Conservation (phyloP, 495 filamentous ascomycete genomes). For the Echria macrotheca region DNA sequence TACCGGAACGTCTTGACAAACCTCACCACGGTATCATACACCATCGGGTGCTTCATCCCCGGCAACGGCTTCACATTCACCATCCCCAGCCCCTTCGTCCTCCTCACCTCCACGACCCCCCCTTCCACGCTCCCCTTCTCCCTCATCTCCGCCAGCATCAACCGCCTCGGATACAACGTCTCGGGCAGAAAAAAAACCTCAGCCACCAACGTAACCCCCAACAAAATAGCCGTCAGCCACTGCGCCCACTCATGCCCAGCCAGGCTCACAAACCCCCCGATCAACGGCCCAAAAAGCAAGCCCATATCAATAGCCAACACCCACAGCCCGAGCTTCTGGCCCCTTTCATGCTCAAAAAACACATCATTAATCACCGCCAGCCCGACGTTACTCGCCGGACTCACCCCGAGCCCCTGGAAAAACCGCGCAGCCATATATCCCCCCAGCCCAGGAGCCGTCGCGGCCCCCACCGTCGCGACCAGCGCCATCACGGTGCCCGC, state of each 20-base stretch:
- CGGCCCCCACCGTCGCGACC: constrained; percentile 48
- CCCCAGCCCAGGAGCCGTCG: constrained; percentile 38
- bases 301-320: constrained; percentile 55
- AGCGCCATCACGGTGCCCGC: constrained; percentile 50
- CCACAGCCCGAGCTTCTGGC: constrained; percentile 59
- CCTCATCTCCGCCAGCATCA: constrained; percentile 40
- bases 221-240: constrained; percentile 55
- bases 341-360: constrained; percentile 58
- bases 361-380: constrained; percentile 54
- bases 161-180: constrained; percentile 53
- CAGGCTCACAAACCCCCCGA: constrained; percentile 53
- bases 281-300: constrained; percentile 49
- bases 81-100: constrained; percentile 48
- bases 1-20: constrained; percentile 47
- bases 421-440: constrained; percentile 57
- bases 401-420: constrained; percentile 58
- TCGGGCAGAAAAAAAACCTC: constrained; percentile 54
- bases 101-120: constrained; percentile 21
- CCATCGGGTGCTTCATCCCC: constrained; percentile 49
- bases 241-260: constrained; percentile 51
- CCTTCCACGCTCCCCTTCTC: constrained; percentile 8
- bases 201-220: constrained; percentile 44
- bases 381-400: constrained; percentile 54
- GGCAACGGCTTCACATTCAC: constrained; percentile 48
- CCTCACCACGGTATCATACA: constrained; percentile 43